phyloP scores from a whole-genome alignment of 306 rosid genomes.

The Citrullus amarus region DNA sequence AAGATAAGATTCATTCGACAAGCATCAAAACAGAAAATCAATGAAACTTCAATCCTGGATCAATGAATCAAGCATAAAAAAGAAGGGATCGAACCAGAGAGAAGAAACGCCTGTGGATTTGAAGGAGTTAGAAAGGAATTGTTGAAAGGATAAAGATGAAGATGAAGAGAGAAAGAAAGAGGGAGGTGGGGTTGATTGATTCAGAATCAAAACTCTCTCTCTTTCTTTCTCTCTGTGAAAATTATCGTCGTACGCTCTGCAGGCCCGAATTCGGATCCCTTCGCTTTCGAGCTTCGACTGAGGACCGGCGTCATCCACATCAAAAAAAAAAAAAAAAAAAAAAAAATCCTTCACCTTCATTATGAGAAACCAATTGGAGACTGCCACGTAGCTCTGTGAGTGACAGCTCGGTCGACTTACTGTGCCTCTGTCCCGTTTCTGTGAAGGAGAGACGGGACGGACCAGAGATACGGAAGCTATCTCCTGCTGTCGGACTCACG shows the following conservation, averaged over 20 bases:
- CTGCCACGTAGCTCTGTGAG: background rate
- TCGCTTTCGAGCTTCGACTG: conserved; percentile 11
- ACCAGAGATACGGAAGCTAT: background rate
- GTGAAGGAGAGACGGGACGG: background rate
- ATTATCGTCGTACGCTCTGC: conserved; percentile 6
- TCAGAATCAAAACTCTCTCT: background rate
- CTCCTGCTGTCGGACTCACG: background rate
- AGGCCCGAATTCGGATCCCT: background rate
- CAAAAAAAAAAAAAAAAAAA: background rate
- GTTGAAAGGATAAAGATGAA: background rate
- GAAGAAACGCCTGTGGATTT: background rate
- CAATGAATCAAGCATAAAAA: background rate
- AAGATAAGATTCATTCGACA: background rate
- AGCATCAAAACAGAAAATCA: background rate
- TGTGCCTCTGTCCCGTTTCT: background rate
- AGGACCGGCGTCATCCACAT: conserved; percentile 3
- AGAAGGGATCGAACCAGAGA: background rate
- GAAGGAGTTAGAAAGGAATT: background rate
- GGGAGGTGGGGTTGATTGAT: background rate
- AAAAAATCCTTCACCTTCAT: background rate
- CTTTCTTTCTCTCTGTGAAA: background rate
- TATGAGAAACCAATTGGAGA: background rate
- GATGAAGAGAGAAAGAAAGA: background rate
- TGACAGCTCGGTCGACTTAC: conserved; percentile 12
- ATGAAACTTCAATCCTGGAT: background rate